Base-by-base conservation (phyloP, 768 basidiomycete genomes). In the Cystofilobasidium bisporidii region DNA sequence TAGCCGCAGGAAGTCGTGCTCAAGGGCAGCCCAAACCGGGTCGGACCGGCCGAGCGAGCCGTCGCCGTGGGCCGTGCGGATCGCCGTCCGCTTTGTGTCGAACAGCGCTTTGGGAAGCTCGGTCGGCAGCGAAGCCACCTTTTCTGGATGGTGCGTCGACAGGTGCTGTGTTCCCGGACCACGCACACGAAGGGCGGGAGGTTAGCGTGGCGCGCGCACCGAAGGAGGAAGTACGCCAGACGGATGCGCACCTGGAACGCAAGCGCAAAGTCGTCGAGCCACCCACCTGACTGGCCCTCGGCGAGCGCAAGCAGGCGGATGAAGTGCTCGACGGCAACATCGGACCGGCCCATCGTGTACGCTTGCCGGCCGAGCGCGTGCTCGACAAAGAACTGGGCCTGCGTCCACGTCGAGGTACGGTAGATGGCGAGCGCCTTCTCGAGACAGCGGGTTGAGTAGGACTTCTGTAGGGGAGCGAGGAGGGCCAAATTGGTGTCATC, bases 291-390 rank as follows among this genome's bases (percentile, higher is more conserved):
- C 38, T 73, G 72, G 22, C 74, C 74, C 8, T 71, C 65, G 20
- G 28, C 53, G 28, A 56, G 53, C 11, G 15, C 53, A 12, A 98
- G 79, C 20, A 94, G 79, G 0, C 83, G 81, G 24, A 94, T 75
- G 75, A 97, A 97, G 67, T 87, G 82, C 50, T 81, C 79, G 32
- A 93, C 85, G 11, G 94, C 91, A 10, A 82, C 83, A 56, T 81
- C 80, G 32, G 87, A 82, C 73, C 93, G 85, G 15, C 93, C 92
- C n/a, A 88, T 87, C 0, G 89, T 91, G 75, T 96, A 98, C 45
- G 91, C 79, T 69, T 98, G 78, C 47, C 93, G 82, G 40, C 90
- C 94, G 6, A 81, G 74, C 2, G 76, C 73, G 56, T 79, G 79
- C 43, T 79, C 76, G 9, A 80, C 71, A 63, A 77, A 71, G 38